phyloP scores from a whole-genome alignment of 306 rosid genomes.

The Geum urbanum region DNA sequence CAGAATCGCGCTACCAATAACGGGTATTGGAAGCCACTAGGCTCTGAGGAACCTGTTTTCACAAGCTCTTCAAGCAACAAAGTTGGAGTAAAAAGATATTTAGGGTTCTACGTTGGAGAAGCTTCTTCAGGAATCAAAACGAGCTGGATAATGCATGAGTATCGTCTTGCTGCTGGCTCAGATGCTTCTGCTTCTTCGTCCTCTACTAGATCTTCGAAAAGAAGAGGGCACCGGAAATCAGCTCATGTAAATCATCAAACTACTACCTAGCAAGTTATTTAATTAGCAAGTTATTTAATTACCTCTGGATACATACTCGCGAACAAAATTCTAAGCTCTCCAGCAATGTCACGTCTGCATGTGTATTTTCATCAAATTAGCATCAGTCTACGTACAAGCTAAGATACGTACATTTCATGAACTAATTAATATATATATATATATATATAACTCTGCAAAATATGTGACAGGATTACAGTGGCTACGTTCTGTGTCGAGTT shows the following conservation, averaged over 20 bases:
- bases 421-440: no score
- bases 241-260: constrained; percentile 31
- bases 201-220: constrained; percentile 42
- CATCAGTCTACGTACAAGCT: neutral
- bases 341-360: neutral
- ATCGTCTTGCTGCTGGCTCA: constrained; percentile 44
- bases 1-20: constrained; percentile 51
- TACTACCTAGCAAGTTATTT: neutral
- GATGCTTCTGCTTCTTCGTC: constrained; percentile 27
- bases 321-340: neutral
- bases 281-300: neutral
- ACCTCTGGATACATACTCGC: no score
- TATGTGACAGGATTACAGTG: constrained; percentile 45
- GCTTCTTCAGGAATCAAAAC: constrained; percentile 54
- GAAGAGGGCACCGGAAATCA: constrained; percentile 49
- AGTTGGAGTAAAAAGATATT: constrained; percentile 73
- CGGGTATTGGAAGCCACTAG: constrained; percentile 75
- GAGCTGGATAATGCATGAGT: constrained; percentile 91
- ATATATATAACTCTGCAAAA: neutral
- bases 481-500: constrained; percentile 74
- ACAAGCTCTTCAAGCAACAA: constrained; percentile 30
- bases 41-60: constrained; percentile 61
- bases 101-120: constrained; percentile 57
- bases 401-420: neutral
- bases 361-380: neutral